Evolutionary conservation across 257 asterid species (phyloP), one percentile per base, ranked within the genome.

Genomic region (Scutellaria minor): DNA sequence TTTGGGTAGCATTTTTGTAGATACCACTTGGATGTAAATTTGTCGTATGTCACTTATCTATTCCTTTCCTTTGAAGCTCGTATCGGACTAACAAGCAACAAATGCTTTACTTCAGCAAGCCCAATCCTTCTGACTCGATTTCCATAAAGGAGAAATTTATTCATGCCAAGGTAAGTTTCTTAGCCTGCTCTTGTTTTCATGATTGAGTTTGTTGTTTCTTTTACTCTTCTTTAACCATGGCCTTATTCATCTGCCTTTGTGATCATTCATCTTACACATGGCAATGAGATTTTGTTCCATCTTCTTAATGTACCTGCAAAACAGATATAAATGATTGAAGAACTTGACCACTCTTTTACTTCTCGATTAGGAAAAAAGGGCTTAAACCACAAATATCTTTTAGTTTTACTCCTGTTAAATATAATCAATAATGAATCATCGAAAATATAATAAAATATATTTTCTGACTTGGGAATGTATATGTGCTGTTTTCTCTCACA

Each of bases 131-230:
- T 9, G 98, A 91, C 83, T 85, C 97, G 44, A 94, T 94, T 77
- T 82, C 96, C 46, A 87, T 83, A 0, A 94, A 94, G 88, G 99
- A 94, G 75, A 91, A 94, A 80, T 94, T 87, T 79, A 94, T 94
- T 77, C 97, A 94, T 81, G 97, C 93, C 66, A 94, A 94, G 95
- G 99, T 94, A 80, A 45, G 27, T 76, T 47, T 77, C 51, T 20
- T 53, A n/a, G 53, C 6, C 22, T 51, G 39, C 59, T 62, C 72
- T 15, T 35, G 42, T 65, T 59, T 57, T 37, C 13, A 4, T 41
- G 48, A 35, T 51, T 42, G 57, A 22, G 60, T 9, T 63, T 47
- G 58, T 63, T 46, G 41, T 54, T 68, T 9, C 44, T 13, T 60
- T 39, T 31, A 7, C 55, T 7, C 13, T 41, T 18, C n/a, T n/a